Evolutionary conservation across 2,329 filamentous ascomycete genomes (phyloP).

Genomic region (Alternaria sp.): DNA sequence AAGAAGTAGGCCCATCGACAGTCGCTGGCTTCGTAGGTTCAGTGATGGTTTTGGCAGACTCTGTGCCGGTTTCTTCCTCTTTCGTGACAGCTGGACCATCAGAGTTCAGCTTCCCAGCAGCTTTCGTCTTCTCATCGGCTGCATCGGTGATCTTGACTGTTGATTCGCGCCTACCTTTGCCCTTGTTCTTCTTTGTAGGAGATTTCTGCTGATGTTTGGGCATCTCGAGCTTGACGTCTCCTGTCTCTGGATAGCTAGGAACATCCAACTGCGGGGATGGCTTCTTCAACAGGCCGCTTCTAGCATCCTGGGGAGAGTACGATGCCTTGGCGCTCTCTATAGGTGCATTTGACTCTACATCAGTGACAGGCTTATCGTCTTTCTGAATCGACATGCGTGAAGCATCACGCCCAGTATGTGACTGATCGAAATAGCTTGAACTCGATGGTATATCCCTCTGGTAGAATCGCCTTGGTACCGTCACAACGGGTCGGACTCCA

Average conservation of each 20-base stretch:
- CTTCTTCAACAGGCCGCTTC: constrained; percentile 37
- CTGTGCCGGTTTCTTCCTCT: not conserved
- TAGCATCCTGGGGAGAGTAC: constrained; percentile 48
- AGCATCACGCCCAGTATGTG: not conserved
- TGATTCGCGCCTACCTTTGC: not conserved
- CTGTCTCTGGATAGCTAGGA: not conserved
- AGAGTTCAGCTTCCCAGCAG: not conserved
- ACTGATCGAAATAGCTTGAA: not conserved
- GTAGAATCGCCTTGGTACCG: constrained; percentile 32
- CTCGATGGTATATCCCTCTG: constrained; percentile 11
- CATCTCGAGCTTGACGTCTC: constrained; percentile 26
- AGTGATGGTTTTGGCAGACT: not conserved
- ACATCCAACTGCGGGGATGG: constrained; percentile 3
- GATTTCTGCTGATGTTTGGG: constrained; percentile 19
- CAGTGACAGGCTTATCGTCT: not conserved
- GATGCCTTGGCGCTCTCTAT: not conserved
- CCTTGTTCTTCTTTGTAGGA: constrained; percentile 12
- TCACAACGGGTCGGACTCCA: constrained; percentile 15
- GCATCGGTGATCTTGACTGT: not conserved
- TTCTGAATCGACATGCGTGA: constrained; percentile 1
- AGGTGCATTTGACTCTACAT: not conserved
- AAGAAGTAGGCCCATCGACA: not conserved
- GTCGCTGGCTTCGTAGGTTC: not conserved
- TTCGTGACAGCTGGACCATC: not conserved
- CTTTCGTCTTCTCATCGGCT: not conserved